A percentile compares a stretch with the other conserved stretches of the same genome.
Evolutionary conservation across 2,329 filamentous ascomycete genomes (phyloP).

Genomic region (Podosphaera leucotricha): DNA sequence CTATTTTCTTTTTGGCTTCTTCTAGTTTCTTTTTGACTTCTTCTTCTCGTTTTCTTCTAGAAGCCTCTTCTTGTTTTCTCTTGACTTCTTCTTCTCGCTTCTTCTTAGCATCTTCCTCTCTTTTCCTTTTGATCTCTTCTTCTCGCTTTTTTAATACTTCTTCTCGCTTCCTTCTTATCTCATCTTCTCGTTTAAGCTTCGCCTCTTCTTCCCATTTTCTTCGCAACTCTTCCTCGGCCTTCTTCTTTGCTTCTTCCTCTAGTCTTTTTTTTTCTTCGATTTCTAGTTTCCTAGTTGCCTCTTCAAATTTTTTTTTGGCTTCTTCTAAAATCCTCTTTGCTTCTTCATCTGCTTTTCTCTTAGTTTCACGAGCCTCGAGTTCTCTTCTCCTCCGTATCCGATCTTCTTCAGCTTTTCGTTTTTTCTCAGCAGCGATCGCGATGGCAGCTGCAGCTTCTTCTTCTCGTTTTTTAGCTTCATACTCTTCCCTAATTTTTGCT

Average conservation of each 20-base stretch:
- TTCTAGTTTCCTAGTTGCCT: constrained; percentile 3
- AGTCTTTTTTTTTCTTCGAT: constrained; percentile 7
- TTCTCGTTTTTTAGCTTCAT: constrained; percentile 1
- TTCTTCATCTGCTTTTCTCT: constrained; percentile 15
- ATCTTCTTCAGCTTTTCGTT: constrained; percentile 1
- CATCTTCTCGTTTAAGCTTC: constrained; percentile 3
- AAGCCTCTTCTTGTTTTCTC: constrained; percentile 9
- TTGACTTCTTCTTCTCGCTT: constrained; percentile 7
- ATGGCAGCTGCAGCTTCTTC: constrained; percentile 1
- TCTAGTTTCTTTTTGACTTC: constrained; percentile 1
- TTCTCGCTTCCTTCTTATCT: constrained; percentile 11
- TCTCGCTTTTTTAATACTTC: constrained; percentile 15
- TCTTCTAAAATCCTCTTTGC: constrained; percentile 5
- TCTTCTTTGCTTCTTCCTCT: constrained; percentile 3
- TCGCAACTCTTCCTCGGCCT: constrained; percentile 3
- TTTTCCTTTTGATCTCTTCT: constrained; percentile 1
- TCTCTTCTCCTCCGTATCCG: not conserved
- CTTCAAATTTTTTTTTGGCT: constrained; percentile 7
- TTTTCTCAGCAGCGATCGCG: not conserved
- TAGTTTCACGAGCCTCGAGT: constrained; percentile 6
- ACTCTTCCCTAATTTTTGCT: constrained; percentile 10
- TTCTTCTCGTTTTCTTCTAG: constrained; percentile 5
- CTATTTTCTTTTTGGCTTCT: not conserved
- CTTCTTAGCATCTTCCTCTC: not conserved
- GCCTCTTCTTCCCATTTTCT: constrained; percentile 3